Evolutionary conservation across 1,284 basidiomycete genomes (phyloP), one percentile per base, ranked within the genome.

Genomic region (Sanguinoderma infundibulare): DNA sequence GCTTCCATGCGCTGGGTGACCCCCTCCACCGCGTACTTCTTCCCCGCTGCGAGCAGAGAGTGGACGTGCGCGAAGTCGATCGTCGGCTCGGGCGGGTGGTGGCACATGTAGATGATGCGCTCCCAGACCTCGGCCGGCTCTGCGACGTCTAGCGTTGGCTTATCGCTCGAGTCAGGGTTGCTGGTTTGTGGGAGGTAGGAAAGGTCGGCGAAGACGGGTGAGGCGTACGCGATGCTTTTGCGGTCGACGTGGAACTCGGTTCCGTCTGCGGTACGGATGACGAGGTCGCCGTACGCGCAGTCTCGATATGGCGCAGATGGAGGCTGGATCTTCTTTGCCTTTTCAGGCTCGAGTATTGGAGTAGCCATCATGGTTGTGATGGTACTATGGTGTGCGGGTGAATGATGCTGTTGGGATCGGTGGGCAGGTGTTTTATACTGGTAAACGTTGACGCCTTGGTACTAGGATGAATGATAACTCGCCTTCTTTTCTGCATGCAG

Each of bases 11-110:
- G 40, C 5, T 52, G 36, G 2, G 35, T 38, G 14, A 59, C 30
- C 14, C 38, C 51, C 42, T 75, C 70, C 70, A 78, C 75, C 17
- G 62, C 63, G 38, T 79, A 78, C 57, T 79, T 80, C 17, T 64
- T 50, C 8, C 73, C 74, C 0, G 71, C 73, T 30, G 68, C 67
- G 22, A 76, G 57, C 3, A 77, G 66, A 1, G 51, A 56, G 22
- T 70, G 61, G 17, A 71, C 55, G 14, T 69, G 67, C 20, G 64
- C 47, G 53, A 46, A 40, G 50, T 58, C 56, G 26, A 57, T 55
- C 5, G 65, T 61, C 20, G 53, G 53, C 15, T 61, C 54, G 35
- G 49, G 47, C 17, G 20, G 26, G 26, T 49, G 59, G 22, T 46
- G 46, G 39, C 55, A 57, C 12, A 55, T 38, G 34, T 30, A 51